Conservation (phyloP, 2,329 filamentous ascomycete genomes). For the Epichloe typhina region DNA sequence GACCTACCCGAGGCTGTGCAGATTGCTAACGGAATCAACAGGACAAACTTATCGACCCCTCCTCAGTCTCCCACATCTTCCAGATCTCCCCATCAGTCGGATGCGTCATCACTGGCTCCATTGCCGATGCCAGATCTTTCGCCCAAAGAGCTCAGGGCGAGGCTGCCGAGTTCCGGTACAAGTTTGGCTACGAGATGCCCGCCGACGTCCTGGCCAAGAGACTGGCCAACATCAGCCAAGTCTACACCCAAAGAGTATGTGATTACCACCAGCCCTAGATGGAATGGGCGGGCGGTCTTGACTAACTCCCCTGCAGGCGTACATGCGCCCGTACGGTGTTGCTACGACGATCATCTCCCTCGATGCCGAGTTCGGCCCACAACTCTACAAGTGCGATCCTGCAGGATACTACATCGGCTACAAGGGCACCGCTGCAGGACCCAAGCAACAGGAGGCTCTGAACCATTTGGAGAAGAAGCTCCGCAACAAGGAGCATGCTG, state of each 20-base stretch:
- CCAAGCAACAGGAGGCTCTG: conserved; percentile 96
- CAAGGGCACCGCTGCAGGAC: conserved; percentile 93
- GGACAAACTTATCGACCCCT: conserved; percentile 98
- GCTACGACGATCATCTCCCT: conserved; percentile 90
- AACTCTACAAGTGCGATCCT: conserved; percentile 96
- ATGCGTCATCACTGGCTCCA: conserved; percentile 97
- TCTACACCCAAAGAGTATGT: conserved; percentile 88
- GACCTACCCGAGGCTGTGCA: not conserved
- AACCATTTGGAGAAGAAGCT: conserved; percentile 99
- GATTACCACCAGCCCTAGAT: not conserved
- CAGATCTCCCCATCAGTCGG: conserved; percentile 91
- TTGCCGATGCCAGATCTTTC: conserved; percentile 89
- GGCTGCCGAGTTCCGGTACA: conserved; percentile 96
- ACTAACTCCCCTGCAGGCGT: conserved; percentile 41
- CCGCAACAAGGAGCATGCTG: conserved; percentile 93
- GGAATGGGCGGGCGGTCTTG: not conserved
- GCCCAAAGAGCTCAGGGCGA: conserved; percentile 88
- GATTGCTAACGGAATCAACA: conserved; percentile 23
- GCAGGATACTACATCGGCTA: conserved; percentile 97
- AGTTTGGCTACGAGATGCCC: conserved; percentile 98
- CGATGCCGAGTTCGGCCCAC: conserved; percentile 82
- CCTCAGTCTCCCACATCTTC: conserved; percentile 96
- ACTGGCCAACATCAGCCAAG: conserved; percentile 97
- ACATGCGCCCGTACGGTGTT: conserved; percentile 95
- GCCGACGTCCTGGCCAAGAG: conserved; percentile 94